Evolutionary conservation across 768 basidiomycete genomes (phyloP), one percentile per base, ranked within the genome.

Genomic region (Termitomyces sp.): DNA sequence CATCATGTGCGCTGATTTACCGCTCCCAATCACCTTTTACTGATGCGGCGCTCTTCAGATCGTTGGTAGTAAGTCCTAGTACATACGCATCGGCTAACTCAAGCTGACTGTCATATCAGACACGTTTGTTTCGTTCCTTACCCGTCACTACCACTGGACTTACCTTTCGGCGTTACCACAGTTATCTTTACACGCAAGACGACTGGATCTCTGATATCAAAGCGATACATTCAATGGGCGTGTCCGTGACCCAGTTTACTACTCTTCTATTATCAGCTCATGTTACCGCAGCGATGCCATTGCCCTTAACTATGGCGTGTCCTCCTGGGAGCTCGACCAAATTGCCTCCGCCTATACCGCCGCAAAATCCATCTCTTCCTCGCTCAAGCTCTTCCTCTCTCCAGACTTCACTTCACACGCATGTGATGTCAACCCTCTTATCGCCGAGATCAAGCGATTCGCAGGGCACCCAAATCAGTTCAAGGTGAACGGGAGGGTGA

Each of bases 301-400:
- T 55, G 86, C 86, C 0, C 70, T 88, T 31, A 89, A 89, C 70
- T 73, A 87, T 46, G 86, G 87, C 41, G 70, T 72, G 4, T 78
- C 81, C 58, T 61, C 69, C 9, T 88, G 85, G 81, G 79, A 85
- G 61, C 71, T 70, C 20, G 64, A 56, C 6, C 81, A 81, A 54
- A 68, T 85, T 9, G 71, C 66, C 9, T 75, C 75, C 20, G 86
- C 86, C 55, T 83, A 79, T 59, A 75, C 68, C 65, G 83, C 83
- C 6, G 82, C 84, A 7, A 60, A 67, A 15, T 72, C 76, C 12
- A 65, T 76, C 22, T 70, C 68, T 13, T 70, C 71, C 52, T 65
- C 65, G 53, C 76, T 85, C 70, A 83, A 87, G 67, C 67, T 86
- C 42, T 84, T 85, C 69, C 65, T 83, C 48, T 83, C 81, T 1